Evolutionary conservation across 352 stramenopile species (phyloP).

Genomic region (Nothophytophthora sp.): DNA sequence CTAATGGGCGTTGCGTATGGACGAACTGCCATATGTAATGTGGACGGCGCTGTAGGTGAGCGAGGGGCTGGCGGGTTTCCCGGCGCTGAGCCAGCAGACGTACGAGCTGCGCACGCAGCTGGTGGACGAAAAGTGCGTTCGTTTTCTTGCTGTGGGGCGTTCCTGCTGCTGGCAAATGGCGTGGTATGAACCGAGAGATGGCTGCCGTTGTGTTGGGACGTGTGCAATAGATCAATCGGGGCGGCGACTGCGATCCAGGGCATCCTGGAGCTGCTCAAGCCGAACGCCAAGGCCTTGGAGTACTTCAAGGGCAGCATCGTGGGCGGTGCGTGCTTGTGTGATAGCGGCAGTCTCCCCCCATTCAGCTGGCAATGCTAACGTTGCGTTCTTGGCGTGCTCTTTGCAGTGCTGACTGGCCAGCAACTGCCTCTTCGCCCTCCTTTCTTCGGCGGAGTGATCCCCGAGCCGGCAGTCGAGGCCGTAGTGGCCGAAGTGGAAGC

Average conservation of each 20-base stretch:
- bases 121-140: constrained; percentile 58
- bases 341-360: too few species aligned
- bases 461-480: constrained; percentile 20
- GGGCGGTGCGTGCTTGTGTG: constrained; percentile 30
- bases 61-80: constrained; percentile 39
- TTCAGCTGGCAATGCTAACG: not conserved
- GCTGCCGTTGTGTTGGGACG: not conserved
- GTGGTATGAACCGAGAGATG: too few species aligned
- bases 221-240: constrained; percentile 36
- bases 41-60: constrained; percentile 24
- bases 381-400: constrained; percentile 1
- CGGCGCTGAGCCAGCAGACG: constrained; percentile 41
- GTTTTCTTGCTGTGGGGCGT: too few species aligned
- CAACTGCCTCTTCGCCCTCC: constrained; percentile 32
- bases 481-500: constrained; percentile 21
- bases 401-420: constrained; percentile 45
- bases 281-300: constrained; percentile 39
- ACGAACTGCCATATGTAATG: not conserved
- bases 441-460: constrained; percentile 35
- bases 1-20: not conserved
- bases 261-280: constrained; percentile 47
- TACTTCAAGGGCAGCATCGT: constrained; percentile 74
- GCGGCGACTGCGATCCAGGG: constrained; percentile 44
- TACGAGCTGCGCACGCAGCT: constrained; percentile 48
- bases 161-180: too few species aligned